Evolutionary conservation across 192 early-diverging fungal species (phyloP), one percentile per base, ranked within the genome.

Genomic region (Backusella sp.): DNA sequence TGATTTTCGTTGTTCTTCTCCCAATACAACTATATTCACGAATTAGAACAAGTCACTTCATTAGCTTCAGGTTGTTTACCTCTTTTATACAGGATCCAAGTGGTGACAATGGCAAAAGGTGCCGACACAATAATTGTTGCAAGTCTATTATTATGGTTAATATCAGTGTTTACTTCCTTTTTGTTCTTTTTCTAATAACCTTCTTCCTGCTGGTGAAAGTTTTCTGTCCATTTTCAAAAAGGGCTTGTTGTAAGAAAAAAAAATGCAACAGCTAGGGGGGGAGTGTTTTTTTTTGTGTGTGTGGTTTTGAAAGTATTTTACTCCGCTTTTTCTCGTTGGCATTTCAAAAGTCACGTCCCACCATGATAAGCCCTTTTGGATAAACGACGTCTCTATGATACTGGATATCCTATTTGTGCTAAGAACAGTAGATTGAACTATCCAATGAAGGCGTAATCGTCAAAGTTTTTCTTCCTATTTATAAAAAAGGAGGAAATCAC

Each of bases 11-110:
- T 32, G 76, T 37, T 82, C 68, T 56, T 82, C 80, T 46, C 80
- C 80, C 65, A 82, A 72, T 14, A 74, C 77, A 32, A 73, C 80
- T 82, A 4, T 62, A 56, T 26, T n/a, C 8, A 56, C 5, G 4
- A 44, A 7, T 44, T 44, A 44, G 42, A 44, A 3, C 11, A 8
- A 39, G 37, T 39, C 42, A 44, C 32, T 17, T 4, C 42, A 44
- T 17, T 44, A 12, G 32, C 3, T 17, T 44, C 15, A 44, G 14
- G 42, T 17, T 44, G 1, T 17, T 28, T 78, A 76, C 80, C 70
- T 82, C 80, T 77, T 56, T 82, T 82, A 59, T 82, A 82, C 32
- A 82, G 46, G 30, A 82, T 82, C 74, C 76, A 82, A 36, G 73
- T 37, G 4, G 80, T 82, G 9, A 68, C 72, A 8, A 78, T 73